Percentiles rank a stretch among this genome's conserved stretches.
Conservation (phyloP, 2,329 filamentous ascomycete species). For the Hymenoscyphus linearis region DNA sequence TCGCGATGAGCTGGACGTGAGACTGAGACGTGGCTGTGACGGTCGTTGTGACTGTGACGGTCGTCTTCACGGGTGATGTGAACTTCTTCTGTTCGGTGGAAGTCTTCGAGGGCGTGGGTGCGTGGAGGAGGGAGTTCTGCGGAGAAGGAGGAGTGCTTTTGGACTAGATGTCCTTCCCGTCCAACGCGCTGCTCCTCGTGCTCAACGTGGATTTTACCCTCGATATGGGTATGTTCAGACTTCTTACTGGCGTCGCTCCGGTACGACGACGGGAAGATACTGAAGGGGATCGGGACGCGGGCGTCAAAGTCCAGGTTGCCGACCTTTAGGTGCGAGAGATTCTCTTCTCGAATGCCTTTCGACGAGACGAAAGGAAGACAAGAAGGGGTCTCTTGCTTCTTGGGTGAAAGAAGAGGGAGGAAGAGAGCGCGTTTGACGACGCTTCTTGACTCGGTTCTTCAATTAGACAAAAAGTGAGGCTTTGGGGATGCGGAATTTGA, state of each 20-base stretch:
- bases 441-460: constrained; percentile 26
- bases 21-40: constrained; percentile 65
- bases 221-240: constrained; percentile 65
- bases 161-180: constrained; percentile 71
- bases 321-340: constrained; percentile 62
- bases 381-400: constrained; percentile 63
- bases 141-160: constrained; percentile 72
- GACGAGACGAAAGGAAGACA: constrained; percentile 61
- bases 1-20: constrained; percentile 62
- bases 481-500: constrained; percentile 1
- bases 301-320: constrained; percentile 99
- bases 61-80: constrained; percentile 74
- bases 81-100: constrained; percentile 69
- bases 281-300: constrained; percentile 98
- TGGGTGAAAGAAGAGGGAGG: constrained; percentile 43
- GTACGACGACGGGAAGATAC: constrained; percentile 99
- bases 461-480: constrained; percentile 9
- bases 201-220: constrained; percentile 76
- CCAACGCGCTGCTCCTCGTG: constrained; percentile 70
- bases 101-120: constrained; percentile 45
- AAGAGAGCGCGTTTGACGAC: constrained; percentile 31
- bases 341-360: constrained; percentile 67
- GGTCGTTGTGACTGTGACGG: constrained; percentile 69
- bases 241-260: constrained; percentile 61
- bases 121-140: constrained; percentile 52